Evolutionary conservation across 2,329 filamentous ascomycete genomes (phyloP), one percentile per base, ranked within the genome.

Genomic region (Fusarium dlaminii): DNA sequence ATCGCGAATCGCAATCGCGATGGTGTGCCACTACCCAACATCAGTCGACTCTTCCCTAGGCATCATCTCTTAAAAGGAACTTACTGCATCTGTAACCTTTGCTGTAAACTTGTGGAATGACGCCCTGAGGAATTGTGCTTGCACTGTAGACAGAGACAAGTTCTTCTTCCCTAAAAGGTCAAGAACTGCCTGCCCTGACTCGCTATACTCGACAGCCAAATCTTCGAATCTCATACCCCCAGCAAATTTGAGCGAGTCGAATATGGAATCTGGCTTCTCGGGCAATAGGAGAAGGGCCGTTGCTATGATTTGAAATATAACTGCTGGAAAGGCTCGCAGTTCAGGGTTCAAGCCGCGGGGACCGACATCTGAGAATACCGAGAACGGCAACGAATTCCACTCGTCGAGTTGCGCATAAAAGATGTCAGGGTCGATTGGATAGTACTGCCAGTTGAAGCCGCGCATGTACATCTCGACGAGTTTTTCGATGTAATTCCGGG

Each of bases 371-470:
- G 85, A 84, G 10, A 91, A 80, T 13, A 86, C 79, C 36, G 83
- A 83, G 75, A 89, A 90, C 7, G 89, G 87, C 18, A 90, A 74
- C 32, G 80, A 84, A 70, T 87, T 85, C 90, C 90, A 92, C 60
- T 87, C 83, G 4, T 83, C 80, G 45, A 91, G 83, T 70, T 89
- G 86, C 32, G 81, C 79, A 57, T 83, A 78, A 68, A 91, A 90
- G 12, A 87, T 79, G 29, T 85, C 84, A 57, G 86, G 83, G 71
- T 92, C 89, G 14, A 92, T 79, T 34, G 84, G 81, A 72, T 84
- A 87, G 79, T 91, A 91, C 63, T 89, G 86, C 84, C 86, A 89
- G 78, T 91, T 91, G 77, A 90, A 86, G 61, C 90, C 84, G n/a
- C 79, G 78, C 67, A 91, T 87, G 78, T 87, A 92, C 14, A 89